Evolutionary conservation across 2,329 filamentous ascomycete genomes (phyloP).

Genomic region (Epichloe aotearoae): DNA sequence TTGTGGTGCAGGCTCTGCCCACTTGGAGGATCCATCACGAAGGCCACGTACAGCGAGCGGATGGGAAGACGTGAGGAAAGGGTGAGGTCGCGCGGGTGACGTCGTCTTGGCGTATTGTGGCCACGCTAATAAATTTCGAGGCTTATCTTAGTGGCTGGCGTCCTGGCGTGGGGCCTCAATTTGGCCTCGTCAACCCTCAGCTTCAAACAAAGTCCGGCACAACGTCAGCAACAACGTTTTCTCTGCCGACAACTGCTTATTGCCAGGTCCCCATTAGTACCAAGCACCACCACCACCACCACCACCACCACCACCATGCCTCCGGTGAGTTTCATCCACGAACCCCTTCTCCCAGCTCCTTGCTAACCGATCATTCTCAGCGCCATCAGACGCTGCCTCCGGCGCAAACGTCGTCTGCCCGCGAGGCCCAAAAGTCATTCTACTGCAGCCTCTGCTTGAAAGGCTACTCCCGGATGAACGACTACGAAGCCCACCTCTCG

Average conservation of each 20-base stretch:
- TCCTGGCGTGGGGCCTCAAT: not conserved
- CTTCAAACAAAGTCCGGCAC: too few relatives aligned
- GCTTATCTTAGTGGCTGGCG: not conserved
- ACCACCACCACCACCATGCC: slow-evolving; percentile 29
- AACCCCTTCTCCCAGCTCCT: too few relatives aligned
- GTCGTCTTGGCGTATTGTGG: not conserved
- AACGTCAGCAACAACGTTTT: too few relatives aligned
- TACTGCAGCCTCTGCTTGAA: slow-evolving; percentile 84
- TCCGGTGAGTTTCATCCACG: slow-evolving; percentile 29
- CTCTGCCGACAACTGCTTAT: too few relatives aligned
- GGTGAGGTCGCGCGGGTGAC: not conserved
- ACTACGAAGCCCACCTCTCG: slow-evolving; percentile 87
- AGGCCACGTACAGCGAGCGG: not conserved
- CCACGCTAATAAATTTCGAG: not conserved
- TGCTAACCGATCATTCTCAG: slow-evolving; percentile 16
- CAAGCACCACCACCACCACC: not conserved
- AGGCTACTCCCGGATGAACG: slow-evolving; percentile 88
- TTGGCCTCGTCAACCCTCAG: too few relatives aligned
- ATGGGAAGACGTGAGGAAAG: not conserved
- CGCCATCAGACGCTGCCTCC: slow-evolving; percentile 44
- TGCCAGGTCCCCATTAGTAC: too few relatives aligned
- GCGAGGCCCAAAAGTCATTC: slow-evolving; percentile 67
- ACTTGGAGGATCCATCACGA: slow-evolving; percentile 9
- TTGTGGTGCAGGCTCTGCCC: slow-evolving; percentile 13
- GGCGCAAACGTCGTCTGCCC: slow-evolving; percentile 49